Conservation (phyloP, 352 stramenopile genomes). For the Phytophthora syringae region DNA sequence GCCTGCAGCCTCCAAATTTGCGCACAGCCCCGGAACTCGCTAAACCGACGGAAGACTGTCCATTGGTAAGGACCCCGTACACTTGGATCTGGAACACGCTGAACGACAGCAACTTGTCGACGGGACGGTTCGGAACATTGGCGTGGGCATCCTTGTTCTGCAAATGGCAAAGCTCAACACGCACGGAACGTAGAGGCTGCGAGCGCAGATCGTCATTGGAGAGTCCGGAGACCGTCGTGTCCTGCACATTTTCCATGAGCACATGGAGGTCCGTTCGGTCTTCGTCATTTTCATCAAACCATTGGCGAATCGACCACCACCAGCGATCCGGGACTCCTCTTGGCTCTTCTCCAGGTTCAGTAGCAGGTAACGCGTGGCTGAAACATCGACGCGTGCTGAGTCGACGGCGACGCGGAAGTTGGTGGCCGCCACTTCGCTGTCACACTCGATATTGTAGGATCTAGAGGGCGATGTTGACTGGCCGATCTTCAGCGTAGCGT, state of each 20-base stretch:
- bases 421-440: constrained; percentile 55
- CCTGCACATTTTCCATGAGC: constrained; percentile 84
- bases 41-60: constrained; percentile 87
- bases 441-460: constrained; percentile 79
- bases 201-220: constrained; percentile 71
- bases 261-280: constrained; percentile 77
- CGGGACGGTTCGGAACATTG: constrained; percentile 69
- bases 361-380: constrained; percentile 78
- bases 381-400: constrained; percentile 74
- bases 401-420: constrained; percentile 87
- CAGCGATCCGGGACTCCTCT: constrained; percentile 58
- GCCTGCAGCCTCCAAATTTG: constrained; percentile 51
- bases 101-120: constrained; percentile 83
- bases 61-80: constrained; percentile 88
- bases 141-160: constrained; percentile 89
- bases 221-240: constrained; percentile 80
- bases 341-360: constrained; percentile 87
- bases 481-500: constrained; percentile 52
- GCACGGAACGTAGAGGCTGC: constrained; percentile 80
- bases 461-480: constrained; percentile 52
- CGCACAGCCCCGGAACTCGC: constrained; percentile 76
- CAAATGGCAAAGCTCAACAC: constrained; percentile 85
- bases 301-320: constrained; percentile 13
- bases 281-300: constrained; percentile 52
- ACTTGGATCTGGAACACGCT: constrained; percentile 86